Evolutionary conservation across 2,329 filamentous ascomycete genomes (phyloP), one percentile per base, ranked within the genome.

Genomic region (Trichoderma sp.): DNA sequence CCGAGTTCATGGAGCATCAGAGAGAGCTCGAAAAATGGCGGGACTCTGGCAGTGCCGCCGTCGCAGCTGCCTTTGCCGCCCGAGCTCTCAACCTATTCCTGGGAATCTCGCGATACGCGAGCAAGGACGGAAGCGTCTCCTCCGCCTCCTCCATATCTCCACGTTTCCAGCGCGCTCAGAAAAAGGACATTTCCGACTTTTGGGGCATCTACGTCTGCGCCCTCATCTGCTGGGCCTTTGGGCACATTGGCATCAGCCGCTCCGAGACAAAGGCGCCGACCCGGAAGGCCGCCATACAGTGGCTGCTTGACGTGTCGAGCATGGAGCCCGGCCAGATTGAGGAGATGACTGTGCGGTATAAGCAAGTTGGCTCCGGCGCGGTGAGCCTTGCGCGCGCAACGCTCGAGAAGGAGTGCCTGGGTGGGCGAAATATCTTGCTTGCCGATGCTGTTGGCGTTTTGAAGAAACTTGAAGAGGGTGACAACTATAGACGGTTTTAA

Each of bases 171-270:
- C 71, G 68, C 28, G 71, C 72, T 18, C 58, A 70, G 14, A 75
- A 77, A 68, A 74, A 71, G 21, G 81, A 83, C 64, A 78, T 87
- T 52, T 83, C 82, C 2, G 81, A 85, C 70, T 86, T 85, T 73
- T 87, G 85, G 85, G 83, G 79, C 37, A 73, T 88, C 59, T 88
- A 89, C 73, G 83, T 85, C 8, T 87, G 85, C 70, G 80, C 85
- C 8, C 80, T 89, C 60, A 85, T 89, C 71, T 87, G 84, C 78
- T 89, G 87, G 87, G 85, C 86, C 1, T 86, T 84, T 71, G 81
- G 82, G 2, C 79, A 85, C 68, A 69, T 70, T 10, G 72, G 72
- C 46, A 75, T 71, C 69, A 69, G 71, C 59, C 70, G 68, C 59
- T 72, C 66, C 18, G 70, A 60, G 51, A 71, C 55, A 30, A 72